Evolutionary conservation across 2,329 filamentous ascomycete genomes (phyloP).

Genomic region (Paraconiothyrium brasiliense): DNA sequence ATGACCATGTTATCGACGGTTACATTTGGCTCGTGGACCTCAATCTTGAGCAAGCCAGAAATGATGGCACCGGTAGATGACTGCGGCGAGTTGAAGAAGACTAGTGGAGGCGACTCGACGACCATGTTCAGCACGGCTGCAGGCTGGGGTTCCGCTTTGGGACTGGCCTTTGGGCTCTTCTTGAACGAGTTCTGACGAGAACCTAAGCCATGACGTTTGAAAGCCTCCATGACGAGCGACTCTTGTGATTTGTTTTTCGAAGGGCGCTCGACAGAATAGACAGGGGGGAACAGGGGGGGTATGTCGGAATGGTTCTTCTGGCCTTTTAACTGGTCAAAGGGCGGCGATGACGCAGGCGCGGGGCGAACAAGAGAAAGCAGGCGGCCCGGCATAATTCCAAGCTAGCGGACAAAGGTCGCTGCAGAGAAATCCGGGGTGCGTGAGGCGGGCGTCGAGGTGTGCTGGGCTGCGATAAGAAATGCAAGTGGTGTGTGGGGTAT

Average conservation of each 20-base stretch:
- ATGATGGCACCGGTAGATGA: slow-evolving; percentile 85
- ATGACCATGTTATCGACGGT: slow-evolving; percentile 76
- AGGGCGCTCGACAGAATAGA: slow-evolving; percentile 47
- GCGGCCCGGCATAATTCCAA: slow-evolving; percentile 46
- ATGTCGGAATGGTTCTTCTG: slow-evolving; percentile 27
- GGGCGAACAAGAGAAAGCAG: slow-evolving; percentile 46
- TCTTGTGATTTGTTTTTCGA: slow-evolving; percentile 42
- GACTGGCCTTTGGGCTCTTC: slow-evolving; percentile 46
- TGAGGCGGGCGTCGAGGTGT: slow-evolving; percentile 25
- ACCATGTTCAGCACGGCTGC: slow-evolving; percentile 65
- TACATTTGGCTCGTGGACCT: slow-evolving; percentile 72
- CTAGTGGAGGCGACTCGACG: slow-evolving; percentile 86
- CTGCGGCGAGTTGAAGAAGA: slow-evolving; percentile 80
- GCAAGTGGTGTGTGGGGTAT: slow-evolving; percentile 28
- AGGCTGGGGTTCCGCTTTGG: slow-evolving; percentile 49
- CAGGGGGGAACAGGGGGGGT: slow-evolving; percentile 43
- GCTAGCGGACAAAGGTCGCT: slow-evolving; percentile 18
- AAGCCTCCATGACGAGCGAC: slow-evolving; percentile 50
- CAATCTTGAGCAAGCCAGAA: slow-evolving; percentile 81
- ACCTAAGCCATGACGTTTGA: slow-evolving; percentile 48
- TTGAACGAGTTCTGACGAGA: slow-evolving; percentile 39
- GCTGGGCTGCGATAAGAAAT: slow-evolving; percentile 29
- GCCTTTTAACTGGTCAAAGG: slow-evolving; percentile 32
- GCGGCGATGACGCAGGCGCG: slow-evolving; percentile 42
- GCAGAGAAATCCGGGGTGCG: slow-evolving; percentile 39